A percentile compares a stretch with the other conserved stretches of the same genome.
These are phyloP conservation scores for Sporothrix globosa DNA, from an alignment of 2,329 filamentous ascomycete species.

Conservation along the genomic window DNA sequence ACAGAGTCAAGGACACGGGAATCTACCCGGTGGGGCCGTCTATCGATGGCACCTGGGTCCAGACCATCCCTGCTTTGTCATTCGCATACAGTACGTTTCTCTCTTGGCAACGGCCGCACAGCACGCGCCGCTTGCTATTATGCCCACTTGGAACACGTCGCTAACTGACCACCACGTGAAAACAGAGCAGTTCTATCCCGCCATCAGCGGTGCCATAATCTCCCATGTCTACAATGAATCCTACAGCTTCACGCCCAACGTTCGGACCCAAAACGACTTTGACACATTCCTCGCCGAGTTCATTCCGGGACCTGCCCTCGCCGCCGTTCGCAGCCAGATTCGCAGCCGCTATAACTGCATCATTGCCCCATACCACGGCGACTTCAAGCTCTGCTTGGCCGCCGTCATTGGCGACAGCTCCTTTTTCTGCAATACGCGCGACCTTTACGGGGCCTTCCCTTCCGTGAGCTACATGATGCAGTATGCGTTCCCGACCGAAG, in stretches of 20 bases:
- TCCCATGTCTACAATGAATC: slow-evolving; percentile 2
- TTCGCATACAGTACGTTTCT: slow-evolving; percentile 1
- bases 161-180: too few species aligned
- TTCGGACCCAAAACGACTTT: slow-evolving; percentile 2
- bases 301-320: not conserved
- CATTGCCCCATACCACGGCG: not conserved
- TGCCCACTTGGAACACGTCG: not conserved
- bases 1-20: slow-evolving; percentile 4
- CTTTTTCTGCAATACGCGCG: slow-evolving; percentile 9
- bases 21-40: slow-evolving; percentile 1
- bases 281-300: not conserved
- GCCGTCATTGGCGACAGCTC: slow-evolving; percentile 1
- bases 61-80: slow-evolving; percentile 8
- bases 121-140: not conserved
- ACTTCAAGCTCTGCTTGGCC: slow-evolving; percentile 7
- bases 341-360: slow-evolving; percentile 3
- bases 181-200: not conserved
- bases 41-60: not conserved
- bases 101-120: not conserved
- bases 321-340: not conserved
- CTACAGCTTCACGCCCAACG: slow-evolving; percentile 5
- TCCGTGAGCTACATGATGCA: slow-evolving; percentile 9
- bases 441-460: not conserved
- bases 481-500: not conserved
- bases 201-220: slow-evolving; percentile 3